phyloP scores from a whole-genome alignment of 768 basidiomycete genomes.

The Suillus plorans region DNA sequence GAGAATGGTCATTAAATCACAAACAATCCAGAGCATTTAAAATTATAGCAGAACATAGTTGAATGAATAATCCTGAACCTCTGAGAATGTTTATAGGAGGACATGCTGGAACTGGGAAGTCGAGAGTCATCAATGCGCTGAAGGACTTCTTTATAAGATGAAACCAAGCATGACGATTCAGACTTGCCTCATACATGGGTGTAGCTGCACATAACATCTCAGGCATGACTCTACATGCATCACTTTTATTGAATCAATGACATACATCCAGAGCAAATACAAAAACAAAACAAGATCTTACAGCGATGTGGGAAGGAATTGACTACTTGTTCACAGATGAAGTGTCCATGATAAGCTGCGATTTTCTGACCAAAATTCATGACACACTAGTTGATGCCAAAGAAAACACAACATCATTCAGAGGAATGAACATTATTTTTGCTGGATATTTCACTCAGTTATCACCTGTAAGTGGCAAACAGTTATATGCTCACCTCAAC shows the following conservation, averaged over 20 bases:
- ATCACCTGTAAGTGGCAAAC: conserved; percentile 33
- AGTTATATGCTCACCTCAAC: conserved; percentile 20
- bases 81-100: conserved; percentile 36
- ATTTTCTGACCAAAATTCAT: conserved; percentile 31
- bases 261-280: neutral
- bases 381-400: conserved; percentile 34
- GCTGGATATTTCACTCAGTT: conserved; percentile 45
- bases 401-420: conserved; percentile 29
- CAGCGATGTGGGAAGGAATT: conserved; percentile 21
- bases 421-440: conserved; percentile 42
- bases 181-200: conserved; percentile 33
- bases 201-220: conserved; percentile 29
- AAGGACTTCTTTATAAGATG: conserved; percentile 19
- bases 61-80: conserved; percentile 12
- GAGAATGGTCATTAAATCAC: conserved; percentile 20
- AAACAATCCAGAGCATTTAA: conserved; percentile 34
- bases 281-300: neutral
- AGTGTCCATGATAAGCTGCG: conserved; percentile 37
- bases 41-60: conserved; percentile 27
- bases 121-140: conserved; percentile 27
- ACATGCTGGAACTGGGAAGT: conserved; percentile 35
- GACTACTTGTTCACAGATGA: conserved; percentile 45
- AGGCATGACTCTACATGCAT: conserved; percentile 38
- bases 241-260: conserved; percentile 25
- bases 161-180: conserved; percentile 22